These are phyloP conservation scores for Colletotrichum phormii DNA, from an alignment of 2,329 filamentous ascomycete species.

Conservation along the genomic window DNA sequence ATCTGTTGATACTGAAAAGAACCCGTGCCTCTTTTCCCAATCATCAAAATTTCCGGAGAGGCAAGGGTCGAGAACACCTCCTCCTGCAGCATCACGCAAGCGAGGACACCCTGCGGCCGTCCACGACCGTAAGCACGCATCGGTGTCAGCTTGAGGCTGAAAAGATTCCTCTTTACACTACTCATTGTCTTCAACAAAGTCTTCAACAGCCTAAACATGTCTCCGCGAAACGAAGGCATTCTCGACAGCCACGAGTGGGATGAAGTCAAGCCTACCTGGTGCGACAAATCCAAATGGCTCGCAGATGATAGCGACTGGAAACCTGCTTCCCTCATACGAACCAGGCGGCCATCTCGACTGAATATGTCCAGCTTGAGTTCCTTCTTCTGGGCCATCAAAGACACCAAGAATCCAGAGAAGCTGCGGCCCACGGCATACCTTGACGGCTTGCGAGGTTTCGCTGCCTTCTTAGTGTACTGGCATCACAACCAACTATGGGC, in stretches of 20 bases:
- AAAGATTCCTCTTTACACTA: not conserved
- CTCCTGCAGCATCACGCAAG: conserved; percentile 5
- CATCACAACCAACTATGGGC: conserved; percentile 59
- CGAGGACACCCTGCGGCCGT: not conserved
- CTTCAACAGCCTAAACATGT: conserved; percentile 41
- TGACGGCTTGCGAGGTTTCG: conserved; percentile 60
- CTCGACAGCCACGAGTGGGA: conserved; percentile 50
- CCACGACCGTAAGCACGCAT: conserved; percentile 7
- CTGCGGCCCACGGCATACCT: conserved; percentile 58
- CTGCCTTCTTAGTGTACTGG: conserved; percentile 59
- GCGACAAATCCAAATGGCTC: conserved; percentile 39
- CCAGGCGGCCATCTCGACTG: conserved; percentile 22
- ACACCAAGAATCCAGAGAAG: conserved; percentile 28
- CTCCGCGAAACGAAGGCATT: conserved; percentile 45
- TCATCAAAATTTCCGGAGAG: not conserved
- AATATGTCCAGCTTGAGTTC: conserved; percentile 8
- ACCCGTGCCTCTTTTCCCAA: conserved; percentile 8
- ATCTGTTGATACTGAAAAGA: conserved; percentile 13
- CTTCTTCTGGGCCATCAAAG: conserved; percentile 35
- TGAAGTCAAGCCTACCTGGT: conserved; percentile 42
- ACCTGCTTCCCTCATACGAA: conserved; percentile 39
- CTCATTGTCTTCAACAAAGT: not conserved
- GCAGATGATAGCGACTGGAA: conserved; percentile 42
- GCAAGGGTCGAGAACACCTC: not conserved
- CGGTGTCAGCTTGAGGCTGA: not conserved